These are phyloP conservation scores for Paspalum vaginatum DNA, from an alignment of 176 grass and related monocot genomes.

Conservation along the genomic window DNA sequence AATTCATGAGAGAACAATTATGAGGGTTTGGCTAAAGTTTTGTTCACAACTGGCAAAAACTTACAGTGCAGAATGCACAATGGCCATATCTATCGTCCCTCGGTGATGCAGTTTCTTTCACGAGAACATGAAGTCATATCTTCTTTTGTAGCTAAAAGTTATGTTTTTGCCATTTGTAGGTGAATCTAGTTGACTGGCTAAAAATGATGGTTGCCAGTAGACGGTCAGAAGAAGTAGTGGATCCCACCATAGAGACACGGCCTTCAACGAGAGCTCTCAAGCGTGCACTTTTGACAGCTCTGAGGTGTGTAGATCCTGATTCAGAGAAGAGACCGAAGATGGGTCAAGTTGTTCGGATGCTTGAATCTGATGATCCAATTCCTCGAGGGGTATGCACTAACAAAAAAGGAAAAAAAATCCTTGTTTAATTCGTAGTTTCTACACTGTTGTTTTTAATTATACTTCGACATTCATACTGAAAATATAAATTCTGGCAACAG, in stretches of 20 bases:
- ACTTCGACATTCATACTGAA: constrained; percentile 18
- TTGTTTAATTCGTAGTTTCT: constrained; percentile 21
- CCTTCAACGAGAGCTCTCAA: constrained; percentile 91
- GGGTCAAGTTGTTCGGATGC: constrained; percentile 95
- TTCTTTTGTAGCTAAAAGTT: constrained; percentile 27
- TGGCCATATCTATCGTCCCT: background rate
- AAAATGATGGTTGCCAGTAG: constrained; percentile 98
- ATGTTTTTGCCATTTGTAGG: constrained; percentile 50
- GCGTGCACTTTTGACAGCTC: constrained; percentile 82
- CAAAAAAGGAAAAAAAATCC: background rate
- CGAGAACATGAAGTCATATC: background rate
- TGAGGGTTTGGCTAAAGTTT: constrained; percentile 16
- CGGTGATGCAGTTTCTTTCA: background rate
- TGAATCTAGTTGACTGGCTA: constrained; percentile 98
- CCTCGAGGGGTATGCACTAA: constrained; percentile 69
- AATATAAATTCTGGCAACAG: constrained; percentile 41
- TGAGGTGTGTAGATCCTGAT: constrained; percentile 96
- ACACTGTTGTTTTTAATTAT: background rate
- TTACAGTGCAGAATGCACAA: background rate
- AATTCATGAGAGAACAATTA: constrained; percentile 14
- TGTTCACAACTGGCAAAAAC: background rate
- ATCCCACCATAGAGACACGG: constrained; percentile 76
- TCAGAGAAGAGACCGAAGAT: constrained; percentile 98
- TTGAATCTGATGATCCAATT: constrained; percentile 89
- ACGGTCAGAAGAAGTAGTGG: constrained; percentile 92